Evolutionary conservation across 768 basidiomycete genomes (phyloP), one percentile per base, ranked within the genome.

Genomic region (Hebeloma cylindrosporum): DNA sequence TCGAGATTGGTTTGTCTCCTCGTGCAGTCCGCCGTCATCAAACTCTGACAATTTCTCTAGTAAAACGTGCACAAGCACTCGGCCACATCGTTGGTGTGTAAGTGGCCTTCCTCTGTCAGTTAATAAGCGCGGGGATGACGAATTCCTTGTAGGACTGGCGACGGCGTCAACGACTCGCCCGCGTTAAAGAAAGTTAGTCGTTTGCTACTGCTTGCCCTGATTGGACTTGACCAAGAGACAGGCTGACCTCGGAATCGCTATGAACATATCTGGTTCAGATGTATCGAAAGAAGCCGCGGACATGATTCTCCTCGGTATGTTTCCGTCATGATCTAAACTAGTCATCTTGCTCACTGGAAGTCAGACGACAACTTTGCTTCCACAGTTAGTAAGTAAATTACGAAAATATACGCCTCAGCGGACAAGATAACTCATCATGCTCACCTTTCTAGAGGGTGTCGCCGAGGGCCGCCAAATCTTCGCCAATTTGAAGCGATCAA

Each of bases 251-350:
- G 83, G 83, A 22, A 85, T 85, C 54, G 82, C 83, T 1, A 86
- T 86, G 83, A 84, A 84, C 53, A 79, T 84, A 26, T 83, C 82
- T 18, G 83, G 83, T 25, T 84, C 82, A 3, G 83, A 85, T 50
- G 83, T 85, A 8, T 83, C 82, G 1, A 85, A 86, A 56, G 83
- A 85, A 61, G 83, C 83, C 2, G 83, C 83, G 2, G 80, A 86
- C 59, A 84, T 86, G 82, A 82, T 86, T 54, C 67, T 85, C 10
- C 71, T 84, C 4, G 81, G 80, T 80, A 48, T 40, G 58, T 37
- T 13, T 14, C 29, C 31, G 22, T 9, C n/a, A 14, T 8, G 5
- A 5, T 4, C 5, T 11, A 20, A 16, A n/a, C 8, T 1, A 20
- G 18, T 10, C 13, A 30, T 39, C 2, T 29, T 10, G 36, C n/a